Evolutionary conservation across 495 filamentous ascomycete species (phyloP), one percentile per base, ranked within the genome.

Genomic region (Corynascus novoguineensis): DNA sequence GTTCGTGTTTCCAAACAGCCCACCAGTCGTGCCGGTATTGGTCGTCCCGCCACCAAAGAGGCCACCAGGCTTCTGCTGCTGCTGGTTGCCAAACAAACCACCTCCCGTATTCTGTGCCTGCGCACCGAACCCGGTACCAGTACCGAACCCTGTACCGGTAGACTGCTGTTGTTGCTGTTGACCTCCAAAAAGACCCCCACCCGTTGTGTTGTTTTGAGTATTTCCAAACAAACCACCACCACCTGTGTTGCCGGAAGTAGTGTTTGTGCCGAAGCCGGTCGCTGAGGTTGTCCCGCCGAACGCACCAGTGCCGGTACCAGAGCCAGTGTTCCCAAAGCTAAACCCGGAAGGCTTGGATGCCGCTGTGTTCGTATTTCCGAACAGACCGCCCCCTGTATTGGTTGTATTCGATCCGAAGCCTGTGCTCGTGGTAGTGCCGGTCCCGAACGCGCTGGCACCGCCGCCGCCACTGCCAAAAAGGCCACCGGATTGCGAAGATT

Each of bases 191-290:
- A 84, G 61, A 24, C 78, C 75, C 24, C 65, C 66, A 15, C 75
- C 72, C 24, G 70, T 65, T 14, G 52, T 59, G 46, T 41, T 64
- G 32, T 51, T 55, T 42, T 59, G 64, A 29, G 52, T 71, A 50
- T 61, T 73, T n/a, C 81, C 82, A 63, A 90, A 89, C 5, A 88
- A 67, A 48, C 84, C 78, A 8, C 74, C 79, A 14, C 84, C 78
- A 12, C 84, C 78, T 47, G 82, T 81, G 53, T 77, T 60, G 2
- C 58, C 37, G 17, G 60, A 24, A 17, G 64, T 67, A 1, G 71
- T 63, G 41, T 64, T 72, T 9, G 69, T 29, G 0, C 71, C 68
- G 32, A 73, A 57, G 0, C 48, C 61, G 28, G 55, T 37, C 2
- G 55, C 37, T 3, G 63, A 31, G 21, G 67, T 68, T 6, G 65